phyloP scores from a whole-genome alignment of 2,329 filamentous ascomycete species.

The Bretziella fagacearum region DNA sequence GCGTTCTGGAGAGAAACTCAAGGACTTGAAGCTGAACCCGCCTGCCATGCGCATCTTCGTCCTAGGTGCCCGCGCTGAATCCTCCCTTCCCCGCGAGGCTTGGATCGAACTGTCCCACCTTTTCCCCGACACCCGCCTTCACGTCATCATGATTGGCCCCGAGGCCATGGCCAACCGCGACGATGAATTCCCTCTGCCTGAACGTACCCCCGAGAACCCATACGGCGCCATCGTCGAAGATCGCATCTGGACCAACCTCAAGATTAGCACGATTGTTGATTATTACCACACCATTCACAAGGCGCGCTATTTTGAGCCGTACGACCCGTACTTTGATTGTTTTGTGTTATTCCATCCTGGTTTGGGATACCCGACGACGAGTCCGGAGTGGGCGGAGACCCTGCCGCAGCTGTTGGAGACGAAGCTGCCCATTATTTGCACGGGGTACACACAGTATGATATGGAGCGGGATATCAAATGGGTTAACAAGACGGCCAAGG shows the following conservation, averaged over 20 bases:
- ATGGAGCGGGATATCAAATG: slow-evolving; percentile 86
- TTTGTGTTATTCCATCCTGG: slow-evolving; percentile 96
- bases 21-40: slow-evolving; percentile 65
- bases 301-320: slow-evolving; percentile 78
- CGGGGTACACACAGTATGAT: slow-evolving; percentile 89
- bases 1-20: slow-evolving; percentile 52
- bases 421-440: slow-evolving; percentile 85
- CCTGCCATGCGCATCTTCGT: slow-evolving; percentile 87
- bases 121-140: slow-evolving; percentile 81
- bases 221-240: slow-evolving; percentile 92
- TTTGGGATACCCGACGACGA: slow-evolving; percentile 80
- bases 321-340: slow-evolving; percentile 96
- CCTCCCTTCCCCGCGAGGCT: slow-evolving; percentile 78
- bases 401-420: slow-evolving; percentile 82
- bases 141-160: slow-evolving; percentile 86
- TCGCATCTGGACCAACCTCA: slow-evolving; percentile 71
- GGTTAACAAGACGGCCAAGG: slow-evolving; percentile 68
- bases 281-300: slow-evolving; percentile 96
- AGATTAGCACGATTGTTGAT: slow-evolving; percentile 94
- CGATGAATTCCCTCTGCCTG: slow-evolving; percentile 76
- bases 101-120: slow-evolving; percentile 92
- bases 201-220: slow-evolving; percentile 69
- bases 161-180: slow-evolving; percentile 93
- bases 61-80: slow-evolving; percentile 90
- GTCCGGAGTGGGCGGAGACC: slow-evolving; percentile 87